Base-by-base conservation (phyloP, 768 basidiomycete genomes). In the Lepiota subincarnata region DNA sequence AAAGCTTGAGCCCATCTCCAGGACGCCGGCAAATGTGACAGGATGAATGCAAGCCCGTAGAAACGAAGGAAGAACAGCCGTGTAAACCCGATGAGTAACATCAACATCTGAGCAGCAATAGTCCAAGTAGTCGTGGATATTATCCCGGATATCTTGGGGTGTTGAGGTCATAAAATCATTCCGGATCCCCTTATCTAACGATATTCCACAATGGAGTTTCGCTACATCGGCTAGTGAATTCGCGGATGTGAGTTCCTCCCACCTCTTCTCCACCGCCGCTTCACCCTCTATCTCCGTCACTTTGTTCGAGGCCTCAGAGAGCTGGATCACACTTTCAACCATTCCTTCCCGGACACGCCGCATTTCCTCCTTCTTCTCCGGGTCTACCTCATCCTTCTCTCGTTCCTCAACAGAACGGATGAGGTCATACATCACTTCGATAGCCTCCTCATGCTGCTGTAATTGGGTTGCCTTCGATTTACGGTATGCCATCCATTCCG, bases 211-310 rank as follows among this genome's bases (percentile, higher is more conserved):
- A 66, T 99, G 92, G 3, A 98, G 76, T 45, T 83, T 83, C 0
- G 93, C 94, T 22, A 98, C 95, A 58, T 98, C 95, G 14, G 83
- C 85, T 24, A 99, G 82, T 6, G 93, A 92, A 66, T 96, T 98
- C 38, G 85, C 83, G 2, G 95, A 89, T 0, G 95, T 94, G 26
- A 97, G 74, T 45, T 95, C 91, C 67, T 98, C 91, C 97, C 97
- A 99, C 12, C 85, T 80, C 60, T 86, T 83, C 18, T 64, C 66
- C 11, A 74, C 66, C 10, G 74, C 78, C 1, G 66, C 73, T 28
- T 72, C 74, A 11, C 19, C n/a, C 16, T 54, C 55, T 36, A 65
- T 59, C 47, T 59, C 60, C 4, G 57, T 48, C 22, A 61, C 47
- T 13, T 52, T 60, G 37, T 56, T 57, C 36, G 56, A 39, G 8